Evolutionary conservation across 2,329 filamentous ascomycete genomes (phyloP), one percentile per base, ranked within the genome.

Genomic region (Fusarium liriodendri): DNA sequence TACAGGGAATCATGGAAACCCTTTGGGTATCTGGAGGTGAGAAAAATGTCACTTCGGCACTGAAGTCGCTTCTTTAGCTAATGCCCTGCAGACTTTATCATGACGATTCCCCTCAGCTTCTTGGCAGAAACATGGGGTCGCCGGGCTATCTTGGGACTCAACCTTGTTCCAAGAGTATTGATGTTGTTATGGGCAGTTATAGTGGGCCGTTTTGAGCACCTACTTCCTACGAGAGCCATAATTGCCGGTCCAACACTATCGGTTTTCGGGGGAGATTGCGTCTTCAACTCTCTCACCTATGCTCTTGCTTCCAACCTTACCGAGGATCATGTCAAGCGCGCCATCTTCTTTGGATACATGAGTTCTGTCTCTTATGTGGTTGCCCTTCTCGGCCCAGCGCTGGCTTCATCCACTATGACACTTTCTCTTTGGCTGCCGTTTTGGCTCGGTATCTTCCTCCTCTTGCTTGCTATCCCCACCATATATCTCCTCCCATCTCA

Each of bases 1-100:
- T 90, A 6, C 86, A 88, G 66, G 89, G 89, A 0, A 78, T 77
- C 5, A 85, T 87, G 82, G 86, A 88, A 61, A 86, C 85, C 2
- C 73, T 83, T 1, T 87, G 86, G 86, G 84, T 87, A n/a, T 83
- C 84, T 7, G 86, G 86, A 58, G 85, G 85, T 85, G 66, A 76
- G 80, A 2, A 8, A 8, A 14, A 10, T 7, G 1, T 6, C 10
- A 3, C 1, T 0, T 13, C 18, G 3, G 3, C 1, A 20, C 18
- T 14, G 5, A 5, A 10, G 4, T 2, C 9, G 42, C 18, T 2
- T 0, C 4, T 20, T 2, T 13, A 27, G 38, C 65, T 76, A 1
- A 77, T 4, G 0, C 1, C 3, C 25, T 14, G 0, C 22, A 87
- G 86, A 88, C 66, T 86, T 87, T 33, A 42, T 84, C 40, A 85